Conservation (phyloP, 768 basidiomycete species). For the Hortiboletus flavorubellus region DNA sequence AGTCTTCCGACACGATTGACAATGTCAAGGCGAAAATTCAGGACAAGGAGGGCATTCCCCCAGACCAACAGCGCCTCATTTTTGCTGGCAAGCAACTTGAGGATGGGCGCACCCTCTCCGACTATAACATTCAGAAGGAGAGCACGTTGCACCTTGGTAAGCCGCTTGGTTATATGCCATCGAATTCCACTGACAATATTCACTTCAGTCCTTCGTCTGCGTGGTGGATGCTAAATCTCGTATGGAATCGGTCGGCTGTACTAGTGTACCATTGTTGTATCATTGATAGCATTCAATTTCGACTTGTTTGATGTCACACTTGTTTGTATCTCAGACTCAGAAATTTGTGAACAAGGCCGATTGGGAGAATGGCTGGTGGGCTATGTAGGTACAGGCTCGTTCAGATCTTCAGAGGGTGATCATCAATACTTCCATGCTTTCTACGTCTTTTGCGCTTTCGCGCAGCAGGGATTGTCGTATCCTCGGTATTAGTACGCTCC, state of each 20-base stretch:
- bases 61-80: slow-evolving; percentile 76
- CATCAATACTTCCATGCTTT: neutral
- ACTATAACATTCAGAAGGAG: slow-evolving; percentile 78
- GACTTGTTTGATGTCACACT: neutral
- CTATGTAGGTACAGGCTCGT: neutral
- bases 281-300: neutral
- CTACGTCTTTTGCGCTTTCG: slow-evolving; percentile 27
- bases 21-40: slow-evolving; percentile 77
- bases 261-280: slow-evolving; percentile 6
- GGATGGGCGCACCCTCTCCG: slow-evolving; percentile 73
- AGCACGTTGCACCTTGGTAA: slow-evolving; percentile 59
- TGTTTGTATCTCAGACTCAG: neutral
- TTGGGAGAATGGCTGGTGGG: too few relatives aligned
- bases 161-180: neutral
- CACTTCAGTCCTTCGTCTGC: slow-evolving; percentile 62
- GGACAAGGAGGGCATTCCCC: slow-evolving; percentile 79
- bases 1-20: slow-evolving; percentile 74
- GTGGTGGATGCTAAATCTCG: slow-evolving; percentile 60
- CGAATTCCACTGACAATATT: neutral
- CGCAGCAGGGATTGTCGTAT: rapidly evolving
- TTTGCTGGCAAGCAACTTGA: slow-evolving; percentile 80
- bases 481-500: neutral
- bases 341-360: neutral
- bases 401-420: neutral
- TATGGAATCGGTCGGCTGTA: too few relatives aligned